A percentile compares a stretch with the other conserved stretches of the same genome.
phyloP scores from a whole-genome alignment of 192 early-diverging fungal genomes.

The Geranomyces variabilis region DNA sequence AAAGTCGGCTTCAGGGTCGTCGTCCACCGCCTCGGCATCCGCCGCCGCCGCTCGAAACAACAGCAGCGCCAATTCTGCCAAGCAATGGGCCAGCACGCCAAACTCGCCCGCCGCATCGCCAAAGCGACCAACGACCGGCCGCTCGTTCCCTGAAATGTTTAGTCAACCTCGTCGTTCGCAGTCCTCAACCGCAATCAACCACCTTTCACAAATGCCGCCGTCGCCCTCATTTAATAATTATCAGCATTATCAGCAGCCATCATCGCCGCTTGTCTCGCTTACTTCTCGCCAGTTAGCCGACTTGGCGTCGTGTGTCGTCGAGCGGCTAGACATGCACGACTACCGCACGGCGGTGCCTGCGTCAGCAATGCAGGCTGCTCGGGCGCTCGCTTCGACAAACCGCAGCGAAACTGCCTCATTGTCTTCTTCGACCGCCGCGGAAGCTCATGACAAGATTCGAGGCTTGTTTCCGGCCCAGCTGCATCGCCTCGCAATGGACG shows the following conservation, averaged over 20 bases:
- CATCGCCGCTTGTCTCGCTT: constrained; percentile 6
- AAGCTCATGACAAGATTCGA: constrained; percentile 12
- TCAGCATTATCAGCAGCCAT: background rate
- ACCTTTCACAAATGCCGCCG: background rate
- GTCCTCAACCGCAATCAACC: constrained; percentile 2
- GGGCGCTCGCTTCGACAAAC: constrained; percentile 12
- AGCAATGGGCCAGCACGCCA: background rate
- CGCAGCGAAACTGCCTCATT: background rate
- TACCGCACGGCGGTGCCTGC: background rate
- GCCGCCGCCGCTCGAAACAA: background rate
- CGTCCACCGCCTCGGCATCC: too few relatives aligned
- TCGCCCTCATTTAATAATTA: background rate
- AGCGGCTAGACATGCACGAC: background rate
- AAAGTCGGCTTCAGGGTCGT: background rate
- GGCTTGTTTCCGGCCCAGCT: background rate
- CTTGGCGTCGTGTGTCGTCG: constrained; percentile 2
- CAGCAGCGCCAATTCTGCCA: background rate
- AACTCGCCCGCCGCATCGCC: background rate
- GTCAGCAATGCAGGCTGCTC: constrained; percentile 9
- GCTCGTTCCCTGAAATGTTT: background rate
- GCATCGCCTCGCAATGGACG: constrained; percentile 18
- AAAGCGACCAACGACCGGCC: background rate
- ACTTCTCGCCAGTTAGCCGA: constrained; percentile 14
- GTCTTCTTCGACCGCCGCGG: background rate
- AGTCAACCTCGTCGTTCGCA: constrained; percentile 8